Conservation (phyloP, 1,284 basidiomycete species). For the Meripilus lineatus region DNA sequence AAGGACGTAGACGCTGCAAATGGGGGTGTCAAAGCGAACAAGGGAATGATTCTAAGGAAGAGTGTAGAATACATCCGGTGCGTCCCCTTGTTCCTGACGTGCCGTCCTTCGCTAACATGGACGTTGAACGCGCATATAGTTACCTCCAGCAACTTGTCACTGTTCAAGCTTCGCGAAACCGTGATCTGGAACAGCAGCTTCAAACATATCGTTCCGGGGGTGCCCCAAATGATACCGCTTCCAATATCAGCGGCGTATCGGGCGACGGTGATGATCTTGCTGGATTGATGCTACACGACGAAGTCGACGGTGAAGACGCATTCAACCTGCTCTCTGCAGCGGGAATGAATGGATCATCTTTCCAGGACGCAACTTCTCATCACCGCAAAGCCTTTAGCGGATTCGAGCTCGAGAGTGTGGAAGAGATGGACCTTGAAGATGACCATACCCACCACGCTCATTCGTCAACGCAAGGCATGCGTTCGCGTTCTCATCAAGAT, state of each 20-base stretch:
- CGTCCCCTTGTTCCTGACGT: slow-evolving; percentile 16
- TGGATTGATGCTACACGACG: slow-evolving; percentile 29
- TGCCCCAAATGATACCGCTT: slow-evolving; percentile 14
- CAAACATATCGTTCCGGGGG: slow-evolving; percentile 32
- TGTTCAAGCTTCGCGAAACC: slow-evolving; percentile 69
- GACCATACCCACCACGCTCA: slow-evolving; percentile 5
- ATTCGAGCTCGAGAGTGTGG: slow-evolving; percentile 27
- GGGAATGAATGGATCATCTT: not conserved
- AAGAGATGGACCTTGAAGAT: slow-evolving; percentile 25
- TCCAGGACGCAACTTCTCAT: too few relatives aligned
- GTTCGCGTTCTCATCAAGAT: slow-evolving; percentile 10
- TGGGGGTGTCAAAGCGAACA: slow-evolving; percentile 74
- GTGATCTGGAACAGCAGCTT: slow-evolving; percentile 69
- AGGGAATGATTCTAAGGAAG: slow-evolving; percentile 86
- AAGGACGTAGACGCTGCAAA: slow-evolving; percentile 20
- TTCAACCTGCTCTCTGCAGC: not conserved
- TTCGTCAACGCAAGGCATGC: not conserved
- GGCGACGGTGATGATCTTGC: slow-evolving; percentile 14
- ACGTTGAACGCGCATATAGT: slow-evolving; percentile 26
- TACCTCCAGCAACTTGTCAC: slow-evolving; percentile 82
- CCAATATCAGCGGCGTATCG: slow-evolving; percentile 11
- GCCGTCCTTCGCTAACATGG: not conserved
- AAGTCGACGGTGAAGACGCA: slow-evolving; percentile 14
- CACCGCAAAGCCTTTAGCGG: slow-evolving; percentile 21
- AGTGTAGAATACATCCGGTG: slow-evolving; percentile 83